Percentiles rank a stretch among this genome's conserved stretches.
These are phyloP conservation scores for Vinca minor DNA, from an alignment of 257 asterid species.

Conservation along the genomic window DNA sequence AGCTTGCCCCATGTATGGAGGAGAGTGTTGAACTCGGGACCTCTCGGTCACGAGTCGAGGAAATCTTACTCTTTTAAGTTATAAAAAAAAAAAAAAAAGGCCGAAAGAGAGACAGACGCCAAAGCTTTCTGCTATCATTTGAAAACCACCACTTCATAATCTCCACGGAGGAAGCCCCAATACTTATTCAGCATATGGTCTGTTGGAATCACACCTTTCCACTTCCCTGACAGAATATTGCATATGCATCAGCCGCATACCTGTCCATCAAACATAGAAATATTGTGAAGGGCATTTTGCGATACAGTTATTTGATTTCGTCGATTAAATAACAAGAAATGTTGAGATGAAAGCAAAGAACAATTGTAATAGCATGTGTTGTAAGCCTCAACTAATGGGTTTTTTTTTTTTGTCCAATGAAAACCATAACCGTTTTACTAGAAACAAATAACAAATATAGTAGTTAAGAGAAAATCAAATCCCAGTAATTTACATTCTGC, in stretches of 20 bases:
- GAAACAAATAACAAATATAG: neutral
- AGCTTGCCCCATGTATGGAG: no score
- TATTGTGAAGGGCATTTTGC: neutral
- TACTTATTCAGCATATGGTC: conserved; percentile 72
- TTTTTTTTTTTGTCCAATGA: neutral
- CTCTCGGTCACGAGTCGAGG: no score
- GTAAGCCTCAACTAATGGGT: neutral
- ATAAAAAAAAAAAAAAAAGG: no score
- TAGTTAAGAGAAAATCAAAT: neutral
- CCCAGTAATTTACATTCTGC: neutral
- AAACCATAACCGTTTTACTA: neutral
- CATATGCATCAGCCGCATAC: conserved; percentile 87
- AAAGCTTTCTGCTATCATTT: neutral
- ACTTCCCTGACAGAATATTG: conserved; percentile 62
- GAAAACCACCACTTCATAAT: conserved; percentile 18
- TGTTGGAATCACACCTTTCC: conserved; percentile 50
- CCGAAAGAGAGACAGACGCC: neutral
- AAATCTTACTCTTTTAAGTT: neutral
- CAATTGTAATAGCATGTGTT: neutral
- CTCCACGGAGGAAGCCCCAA: conserved; percentile 54
- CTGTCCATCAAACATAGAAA: conserved; percentile 24
- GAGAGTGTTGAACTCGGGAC: no score
- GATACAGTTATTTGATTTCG: neutral
- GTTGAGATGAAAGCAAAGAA: neutral
- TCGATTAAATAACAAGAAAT: neutral